Conservation (phyloP, 352 stramenopile genomes). For the Globisporangium mamillatum region DNA sequence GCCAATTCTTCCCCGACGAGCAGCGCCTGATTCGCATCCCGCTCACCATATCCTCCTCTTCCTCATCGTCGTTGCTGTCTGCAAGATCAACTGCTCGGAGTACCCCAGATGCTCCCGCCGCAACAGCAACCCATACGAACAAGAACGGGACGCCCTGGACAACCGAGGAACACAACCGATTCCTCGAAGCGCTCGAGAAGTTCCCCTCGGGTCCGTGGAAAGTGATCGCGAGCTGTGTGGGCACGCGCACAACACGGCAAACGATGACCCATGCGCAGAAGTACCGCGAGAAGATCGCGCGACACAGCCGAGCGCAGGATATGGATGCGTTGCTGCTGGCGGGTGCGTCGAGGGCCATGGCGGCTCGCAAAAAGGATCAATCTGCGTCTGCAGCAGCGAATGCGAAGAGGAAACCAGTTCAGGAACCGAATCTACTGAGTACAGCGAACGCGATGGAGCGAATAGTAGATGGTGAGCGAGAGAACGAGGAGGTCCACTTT, state of each 20-base stretch:
- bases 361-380: not conserved
- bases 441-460: not conserved
- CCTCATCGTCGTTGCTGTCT: not conserved
- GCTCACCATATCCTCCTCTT: not conserved
- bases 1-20: conserved; percentile 13
- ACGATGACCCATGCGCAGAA: conserved; percentile 41
- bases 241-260: conserved; percentile 21
- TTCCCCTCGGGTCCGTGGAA: conserved; percentile 18
- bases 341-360: not conserved
- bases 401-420: not conserved
- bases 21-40: conserved; percentile 10
- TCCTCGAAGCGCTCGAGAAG: conserved; percentile 31
- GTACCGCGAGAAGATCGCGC: conserved; percentile 33
- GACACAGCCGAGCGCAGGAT: not conserved
- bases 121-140: not conserved
- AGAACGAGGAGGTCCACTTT: not conserved
- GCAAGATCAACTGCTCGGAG: not conserved
- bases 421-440: not conserved
- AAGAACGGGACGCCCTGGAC: conserved; percentile 33
- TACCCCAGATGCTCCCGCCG: too few relatives aligned
- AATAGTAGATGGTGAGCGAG: not conserved
- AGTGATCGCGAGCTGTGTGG: too few relatives aligned
- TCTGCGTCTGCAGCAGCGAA: not conserved
- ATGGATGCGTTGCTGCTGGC: not conserved
- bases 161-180: conserved; percentile 33